phyloP scores from a whole-genome alignment of 1,284 basidiomycete genomes.

The Moesziomyces antarcticus region DNA sequence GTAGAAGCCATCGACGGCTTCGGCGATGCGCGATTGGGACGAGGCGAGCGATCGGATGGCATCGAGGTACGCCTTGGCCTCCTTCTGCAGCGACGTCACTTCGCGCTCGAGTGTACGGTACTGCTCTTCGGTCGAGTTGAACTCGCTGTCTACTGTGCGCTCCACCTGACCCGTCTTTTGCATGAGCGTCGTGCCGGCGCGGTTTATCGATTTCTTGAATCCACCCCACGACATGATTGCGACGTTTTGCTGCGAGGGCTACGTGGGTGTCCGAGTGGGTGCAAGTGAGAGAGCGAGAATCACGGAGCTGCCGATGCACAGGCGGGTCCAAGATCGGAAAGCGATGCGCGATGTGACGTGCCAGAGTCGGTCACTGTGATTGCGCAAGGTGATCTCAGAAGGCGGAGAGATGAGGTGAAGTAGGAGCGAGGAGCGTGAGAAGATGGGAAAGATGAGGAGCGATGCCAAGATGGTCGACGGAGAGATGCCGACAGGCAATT shows the following conservation, averaged over 20 bases:
- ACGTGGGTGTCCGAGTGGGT: neutral
- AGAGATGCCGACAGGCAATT: neutral
- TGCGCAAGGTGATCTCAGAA: neutral
- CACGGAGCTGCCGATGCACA: neutral
- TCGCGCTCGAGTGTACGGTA: slow-evolving; percentile 80
- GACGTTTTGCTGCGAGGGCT: neutral
- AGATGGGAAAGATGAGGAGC: slow-evolving; percentile 1
- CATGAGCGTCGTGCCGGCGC: slow-evolving; percentile 85
- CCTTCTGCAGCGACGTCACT: slow-evolving; percentile 82
- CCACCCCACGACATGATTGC: slow-evolving; percentile 69
- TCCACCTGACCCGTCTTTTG: slow-evolving; percentile 91
- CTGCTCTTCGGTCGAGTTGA: slow-evolving; percentile 89
- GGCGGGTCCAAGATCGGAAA: too few relatives aligned
- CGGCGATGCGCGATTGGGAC: slow-evolving; percentile 91
- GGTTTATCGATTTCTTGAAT: slow-evolving; percentile 93
- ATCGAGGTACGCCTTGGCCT: slow-evolving; percentile 93
- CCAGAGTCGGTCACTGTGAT: neutral
- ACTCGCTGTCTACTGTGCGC: slow-evolving; percentile 91
- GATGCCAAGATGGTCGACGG: neutral
- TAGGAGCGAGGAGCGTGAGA: slow-evolving; percentile 1
- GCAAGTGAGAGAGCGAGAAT: neutral
- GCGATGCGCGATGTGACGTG: neutral
- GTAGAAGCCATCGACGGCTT: slow-evolving; percentile 94
- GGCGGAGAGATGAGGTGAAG: neutral
- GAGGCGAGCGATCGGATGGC: slow-evolving; percentile 88